phyloP scores from a whole-genome alignment of 257 asterid genomes.

The Plectranthus barbatus region DNA sequence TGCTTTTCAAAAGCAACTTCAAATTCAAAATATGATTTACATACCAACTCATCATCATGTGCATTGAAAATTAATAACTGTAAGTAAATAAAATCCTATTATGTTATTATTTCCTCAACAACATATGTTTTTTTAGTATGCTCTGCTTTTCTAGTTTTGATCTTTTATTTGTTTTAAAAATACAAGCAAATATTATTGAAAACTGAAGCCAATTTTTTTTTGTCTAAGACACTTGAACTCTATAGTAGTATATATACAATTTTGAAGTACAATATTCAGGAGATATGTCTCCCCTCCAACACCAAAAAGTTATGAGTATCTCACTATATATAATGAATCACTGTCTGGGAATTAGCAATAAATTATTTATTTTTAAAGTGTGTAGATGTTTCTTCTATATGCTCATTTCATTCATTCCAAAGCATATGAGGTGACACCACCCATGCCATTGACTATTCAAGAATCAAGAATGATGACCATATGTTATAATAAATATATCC shows the following conservation, averaged over 20 bases:
- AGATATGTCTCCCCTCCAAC: constrained; percentile 7
- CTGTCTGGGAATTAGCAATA: constrained; percentile 19
- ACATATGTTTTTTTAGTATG: too few relatives aligned
- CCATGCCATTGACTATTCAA: neutral
- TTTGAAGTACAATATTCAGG: neutral
- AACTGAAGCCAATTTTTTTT: too few relatives aligned
- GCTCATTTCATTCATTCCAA: neutral
- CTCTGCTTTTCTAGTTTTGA: too few relatives aligned
- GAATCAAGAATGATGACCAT: constrained; percentile 4
- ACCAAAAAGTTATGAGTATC: constrained; percentile 9
- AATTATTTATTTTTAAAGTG: neutral
- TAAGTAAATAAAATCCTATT: too few relatives aligned
- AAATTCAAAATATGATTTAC: too few relatives aligned
- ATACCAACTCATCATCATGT: too few relatives aligned
- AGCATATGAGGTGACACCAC: constrained; percentile 7
- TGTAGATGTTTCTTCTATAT: neutral
- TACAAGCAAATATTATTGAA: too few relatives aligned
- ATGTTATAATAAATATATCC: too few relatives aligned
- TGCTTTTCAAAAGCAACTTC: neutral
- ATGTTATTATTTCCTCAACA: too few relatives aligned
- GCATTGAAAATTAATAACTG: too few relatives aligned
- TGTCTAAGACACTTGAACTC: too few relatives aligned
- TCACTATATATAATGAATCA: constrained; percentile 4
- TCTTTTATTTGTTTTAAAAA: too few relatives aligned
- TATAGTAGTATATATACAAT: neutral